Percentiles rank a stretch among this genome's conserved stretches.
phyloP scores from a whole-genome alignment of 1,139 yeast species.

The Kurtzmaniella quercitrusa region DNA sequence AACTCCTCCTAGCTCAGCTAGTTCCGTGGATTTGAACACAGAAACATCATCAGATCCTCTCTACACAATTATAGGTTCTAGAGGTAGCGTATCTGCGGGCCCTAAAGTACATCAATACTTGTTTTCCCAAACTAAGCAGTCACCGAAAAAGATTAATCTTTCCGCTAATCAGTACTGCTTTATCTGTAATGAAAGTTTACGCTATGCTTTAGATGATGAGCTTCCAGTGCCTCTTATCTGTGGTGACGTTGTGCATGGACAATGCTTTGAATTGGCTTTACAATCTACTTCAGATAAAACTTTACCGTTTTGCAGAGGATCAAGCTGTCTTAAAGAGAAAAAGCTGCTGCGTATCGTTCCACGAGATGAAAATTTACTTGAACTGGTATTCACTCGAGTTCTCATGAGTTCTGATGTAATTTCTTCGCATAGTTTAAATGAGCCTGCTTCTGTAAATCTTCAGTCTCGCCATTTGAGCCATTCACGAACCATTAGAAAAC shows the following conservation, averaged over 20 bases:
- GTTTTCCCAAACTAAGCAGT: slow-evolving; percentile 4
- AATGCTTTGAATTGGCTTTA: slow-evolving; percentile 4
- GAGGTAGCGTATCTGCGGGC: slow-evolving; percentile 2
- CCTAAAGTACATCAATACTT: slow-evolving; percentile 8
- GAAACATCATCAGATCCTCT: not conserved
- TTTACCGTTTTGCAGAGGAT: slow-evolving; percentile 13
- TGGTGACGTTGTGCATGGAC: slow-evolving; percentile 7
- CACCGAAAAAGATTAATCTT: not conserved
- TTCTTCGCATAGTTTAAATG: not conserved
- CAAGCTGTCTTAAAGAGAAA: slow-evolving; percentile 7
- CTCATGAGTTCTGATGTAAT: not conserved
- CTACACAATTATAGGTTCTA: not conserved
- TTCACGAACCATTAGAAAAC: not conserved
- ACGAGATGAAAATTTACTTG: slow-evolving; percentile 6
- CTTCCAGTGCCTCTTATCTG: slow-evolving; percentile 3
- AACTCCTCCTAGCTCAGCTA: not conserved
- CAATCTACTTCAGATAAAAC: slow-evolving; percentile 2
- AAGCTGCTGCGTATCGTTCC: slow-evolving; percentile 8
- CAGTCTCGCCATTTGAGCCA: not conserved
- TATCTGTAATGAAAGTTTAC: slow-evolving; percentile 4
- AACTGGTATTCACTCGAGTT: not conserved
- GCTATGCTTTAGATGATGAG: slow-evolving; percentile 2
- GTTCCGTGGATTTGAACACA: not conserved
- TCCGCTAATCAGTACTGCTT: slow-evolving; percentile 2
- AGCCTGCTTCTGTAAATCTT: not conserved